These are phyloP conservation scores for Suaeda aralocaspica DNA, from an alignment of 148 eudicot genomes.

Conservation along the genomic window DNA sequence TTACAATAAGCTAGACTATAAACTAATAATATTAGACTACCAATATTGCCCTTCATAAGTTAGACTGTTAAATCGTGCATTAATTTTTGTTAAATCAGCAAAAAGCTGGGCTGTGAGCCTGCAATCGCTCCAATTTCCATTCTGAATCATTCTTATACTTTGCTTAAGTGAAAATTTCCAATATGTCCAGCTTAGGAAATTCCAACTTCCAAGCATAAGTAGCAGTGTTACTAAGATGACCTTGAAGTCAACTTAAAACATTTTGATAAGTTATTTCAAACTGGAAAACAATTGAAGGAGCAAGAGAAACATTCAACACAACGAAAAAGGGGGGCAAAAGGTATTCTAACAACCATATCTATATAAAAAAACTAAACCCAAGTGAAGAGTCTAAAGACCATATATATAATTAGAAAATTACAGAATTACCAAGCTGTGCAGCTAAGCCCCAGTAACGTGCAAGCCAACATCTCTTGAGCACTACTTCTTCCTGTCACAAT, in stretches of 20 bases:
- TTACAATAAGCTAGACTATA: too few relatives aligned
- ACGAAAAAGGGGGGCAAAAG: neutral
- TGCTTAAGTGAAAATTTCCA: too few relatives aligned
- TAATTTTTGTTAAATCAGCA: too few relatives aligned
- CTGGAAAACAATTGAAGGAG: neutral
- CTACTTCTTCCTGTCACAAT: constrained; percentile 78
- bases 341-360: neutral
- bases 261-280: neutral
- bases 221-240: neutral
- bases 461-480: constrained; percentile 95
- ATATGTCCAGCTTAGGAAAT: too few relatives aligned
- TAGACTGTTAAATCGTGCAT: too few relatives aligned
- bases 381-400: neutral
- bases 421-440: constrained; percentile 63
- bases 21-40: too few relatives aligned
- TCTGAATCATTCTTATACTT: too few relatives aligned
- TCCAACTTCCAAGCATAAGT: too few relatives aligned
- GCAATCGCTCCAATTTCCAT: too few relatives aligned
- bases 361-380: neutral
- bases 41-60: too few relatives aligned
- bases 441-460: constrained; percentile 95
- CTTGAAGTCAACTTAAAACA: neutral
- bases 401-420: constrained; percentile 25
- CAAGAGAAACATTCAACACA: neutral
- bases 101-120: too few relatives aligned